phyloP scores from a whole-genome alignment of 108 stramenopile genomes.

The Epithemia pelagica region DNA sequence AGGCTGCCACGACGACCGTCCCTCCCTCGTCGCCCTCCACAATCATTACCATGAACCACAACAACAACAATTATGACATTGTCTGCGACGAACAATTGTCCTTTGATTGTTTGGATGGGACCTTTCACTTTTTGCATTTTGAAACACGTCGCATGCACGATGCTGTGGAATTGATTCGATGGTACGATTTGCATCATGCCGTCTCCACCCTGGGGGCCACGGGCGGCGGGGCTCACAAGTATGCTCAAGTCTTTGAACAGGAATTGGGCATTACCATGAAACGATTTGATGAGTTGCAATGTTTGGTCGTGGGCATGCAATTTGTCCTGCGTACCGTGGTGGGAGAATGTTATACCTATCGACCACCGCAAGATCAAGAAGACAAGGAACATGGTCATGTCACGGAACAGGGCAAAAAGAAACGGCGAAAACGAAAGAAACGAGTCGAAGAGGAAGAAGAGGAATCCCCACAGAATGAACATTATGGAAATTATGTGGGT shows the following conservation, averaged over 20 bases:
- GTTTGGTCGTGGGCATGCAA: conserved; percentile 94
- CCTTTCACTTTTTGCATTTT: conserved; percentile 94
- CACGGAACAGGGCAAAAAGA: background rate
- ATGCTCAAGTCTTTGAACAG: conserved; percentile 72
- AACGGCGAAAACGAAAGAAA: background rate
- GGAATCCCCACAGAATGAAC: background rate
- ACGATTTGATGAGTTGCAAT: conserved; percentile 94
- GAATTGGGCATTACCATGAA: conserved; percentile 82
- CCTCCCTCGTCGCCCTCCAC: background rate
- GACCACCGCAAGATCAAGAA: conserved; percentile 36
- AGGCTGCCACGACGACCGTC: background rate
- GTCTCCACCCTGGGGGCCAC: conserved; percentile 80
- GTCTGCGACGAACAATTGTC: conserved; percentile 44
- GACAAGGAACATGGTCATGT: conserved; percentile 14
- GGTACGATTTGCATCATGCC: conserved; percentile 71
- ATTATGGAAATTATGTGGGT: background rate
- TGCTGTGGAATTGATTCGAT: conserved; percentile 86
- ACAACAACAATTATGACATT: background rate
- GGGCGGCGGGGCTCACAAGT: conserved; percentile 98
- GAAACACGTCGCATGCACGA: conserved; percentile 89
- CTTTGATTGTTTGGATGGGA: conserved; percentile 89
- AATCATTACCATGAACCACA: background rate
- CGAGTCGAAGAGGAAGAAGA: background rate
- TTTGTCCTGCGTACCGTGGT: conserved; percentile 87
- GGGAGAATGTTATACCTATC: conserved; percentile 95